Evolutionary conservation across 257 asterid genomes (phyloP).

Genomic region (Prunella vulgaris): DNA sequence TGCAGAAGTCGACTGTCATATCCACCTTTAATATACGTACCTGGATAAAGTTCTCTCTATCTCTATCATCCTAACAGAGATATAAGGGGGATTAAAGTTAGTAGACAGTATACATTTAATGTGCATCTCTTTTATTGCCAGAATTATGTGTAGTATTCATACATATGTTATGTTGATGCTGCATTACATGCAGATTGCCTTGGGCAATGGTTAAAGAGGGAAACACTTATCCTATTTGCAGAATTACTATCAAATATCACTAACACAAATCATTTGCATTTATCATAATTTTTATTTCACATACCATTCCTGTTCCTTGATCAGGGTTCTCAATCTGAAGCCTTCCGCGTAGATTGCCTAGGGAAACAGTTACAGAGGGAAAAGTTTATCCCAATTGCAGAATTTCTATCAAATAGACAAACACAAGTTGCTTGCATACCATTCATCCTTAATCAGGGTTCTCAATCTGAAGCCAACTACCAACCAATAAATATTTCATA

Average conservation of each 20-base stretch:
- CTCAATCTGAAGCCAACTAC: no score
- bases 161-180: no score
- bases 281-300: background rate
- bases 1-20: no score
- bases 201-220: background rate
- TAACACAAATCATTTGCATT: background rate
- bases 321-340: conserved; percentile 1
- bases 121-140: background rate
- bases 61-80: background rate
- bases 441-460: no score
- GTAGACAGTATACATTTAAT: background rate
- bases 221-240: background rate
- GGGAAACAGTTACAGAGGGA: no score
- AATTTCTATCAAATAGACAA: no score
- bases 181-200: background rate
- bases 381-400: no score
- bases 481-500: background rate
- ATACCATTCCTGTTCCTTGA: background rate
- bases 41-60: background rate
- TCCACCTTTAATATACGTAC: no score
- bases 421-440: no score
- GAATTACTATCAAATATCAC: conserved; percentile 14
- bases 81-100: background rate
- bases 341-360: no score
- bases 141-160: background rate